phyloP scores from a whole-genome alignment of 768 basidiomycete genomes.

The Boletus reticulatus region DNA sequence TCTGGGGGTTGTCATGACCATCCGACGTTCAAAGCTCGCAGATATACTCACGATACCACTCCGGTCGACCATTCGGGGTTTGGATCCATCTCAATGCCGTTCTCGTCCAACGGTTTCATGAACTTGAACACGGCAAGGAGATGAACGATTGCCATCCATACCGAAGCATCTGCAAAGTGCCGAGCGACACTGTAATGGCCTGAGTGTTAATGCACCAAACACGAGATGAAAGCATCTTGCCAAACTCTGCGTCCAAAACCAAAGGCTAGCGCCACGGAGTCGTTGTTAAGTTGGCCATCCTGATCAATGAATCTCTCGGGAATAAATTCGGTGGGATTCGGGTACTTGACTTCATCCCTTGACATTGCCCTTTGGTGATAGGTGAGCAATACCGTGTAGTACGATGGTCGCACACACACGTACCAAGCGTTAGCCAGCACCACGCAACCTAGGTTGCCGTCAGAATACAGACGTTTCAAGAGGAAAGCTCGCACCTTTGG shows the following conservation, averaged over 20 bases:
- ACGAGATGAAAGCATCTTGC: constrained; percentile 3
- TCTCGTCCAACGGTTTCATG: constrained; percentile 25
- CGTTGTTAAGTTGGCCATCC: constrained; percentile 25
- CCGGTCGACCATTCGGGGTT: constrained; percentile 28
- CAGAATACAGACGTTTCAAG: constrained; percentile 2
- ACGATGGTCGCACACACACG: background rate
- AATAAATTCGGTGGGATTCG: constrained; percentile 25
- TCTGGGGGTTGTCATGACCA: constrained; percentile 11
- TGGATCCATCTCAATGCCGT: constrained; percentile 26
- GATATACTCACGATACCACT: constrained; percentile 24
- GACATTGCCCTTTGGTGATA: constrained; percentile 29
- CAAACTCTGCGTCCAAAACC: constrained; percentile 32
- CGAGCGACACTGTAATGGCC: constrained; percentile 21
- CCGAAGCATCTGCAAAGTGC: constrained; percentile 31
- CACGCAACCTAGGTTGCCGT: constrained; percentile 23
- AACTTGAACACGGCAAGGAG: constrained; percentile 31
- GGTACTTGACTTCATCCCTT: constrained; percentile 24
- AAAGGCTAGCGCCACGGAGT: constrained; percentile 22
- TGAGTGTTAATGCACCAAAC: constrained; percentile 1
- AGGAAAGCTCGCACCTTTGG: constrained; percentile 19
- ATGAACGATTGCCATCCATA: constrained; percentile 32
- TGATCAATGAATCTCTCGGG: constrained; percentile 28
- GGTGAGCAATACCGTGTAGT: constrained; percentile 4
- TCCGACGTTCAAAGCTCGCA: background rate
- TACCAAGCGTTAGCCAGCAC: constrained; percentile 33